Evolutionary conservation across 1,284 basidiomycete species (phyloP), one percentile per base, ranked within the genome.

Genomic region (Stygiomarasmius scandens): DNA sequence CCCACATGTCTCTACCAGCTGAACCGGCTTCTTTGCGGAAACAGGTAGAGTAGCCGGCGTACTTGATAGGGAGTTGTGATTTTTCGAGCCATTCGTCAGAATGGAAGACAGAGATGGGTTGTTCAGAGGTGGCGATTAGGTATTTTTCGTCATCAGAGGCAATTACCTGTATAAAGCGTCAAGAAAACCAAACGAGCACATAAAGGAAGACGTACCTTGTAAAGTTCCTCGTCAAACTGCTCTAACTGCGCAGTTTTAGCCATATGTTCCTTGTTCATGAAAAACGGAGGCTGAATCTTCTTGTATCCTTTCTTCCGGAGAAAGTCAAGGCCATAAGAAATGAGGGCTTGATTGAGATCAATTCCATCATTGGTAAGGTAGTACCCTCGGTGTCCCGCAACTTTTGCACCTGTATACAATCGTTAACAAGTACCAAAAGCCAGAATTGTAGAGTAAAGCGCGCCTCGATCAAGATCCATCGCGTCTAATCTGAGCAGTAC

Each of bases 251-350:
- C 96, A 0, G 96, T 99, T 79, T 96, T 96, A 59, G 86, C 87
- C 97, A 99, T 99, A 67, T 92, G 83, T 48, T 96, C 92, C 76
- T 96, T 97, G 78, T 95, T 95, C 92, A 99, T 98, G 83, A 99
- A 92, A 79, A 98, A 99, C 0, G 96, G 96, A 1, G 96, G 93
- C 74, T 96, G 95, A 60, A 98, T 87, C 78, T 97, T 98, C 78
- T 90, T 96, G 85, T 92, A 98, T 1, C 83, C 84, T 52, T 82
- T 83, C 61, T 83, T 86, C 46, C 94, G 83, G 57, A 99, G 79
- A 74, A 97, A 99, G 71, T 98, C 92, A 60, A 99, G 87, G 1
- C 94, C 95, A 69, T 99, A 98, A 61, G 89, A 87, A 75, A 99
- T 94, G 57, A 99, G 80, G 0, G 97, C 96, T 75, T 96, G 96